Evolutionary conservation across 1,284 basidiomycete species (phyloP), one percentile per base, ranked within the genome.

Genomic region (Apiotrichum domesticum): DNA sequence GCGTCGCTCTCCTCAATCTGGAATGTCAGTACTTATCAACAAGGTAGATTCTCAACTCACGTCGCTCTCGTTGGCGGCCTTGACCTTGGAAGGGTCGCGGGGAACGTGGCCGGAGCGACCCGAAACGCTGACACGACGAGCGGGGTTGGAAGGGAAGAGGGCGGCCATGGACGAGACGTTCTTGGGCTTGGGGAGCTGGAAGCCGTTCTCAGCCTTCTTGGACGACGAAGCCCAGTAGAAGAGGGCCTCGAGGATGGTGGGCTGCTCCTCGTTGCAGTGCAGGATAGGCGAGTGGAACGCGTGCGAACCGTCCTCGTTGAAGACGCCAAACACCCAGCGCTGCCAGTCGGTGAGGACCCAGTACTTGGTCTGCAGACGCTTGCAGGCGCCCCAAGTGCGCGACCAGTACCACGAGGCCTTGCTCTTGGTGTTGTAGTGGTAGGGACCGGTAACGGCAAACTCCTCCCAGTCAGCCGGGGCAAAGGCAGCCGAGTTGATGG

Each of bases 371-470:
- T 64, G 61, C 51, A 77, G 68, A 35, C 77, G 70, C 54, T 70
- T 71, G 58, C 70, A 66, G 10, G 74, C 74, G 21, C 68, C 69
- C 59, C 65, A 75, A 40, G 70, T 65, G 52, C 76, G 69, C 39
- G 72, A 75, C 75, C 76, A 77, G 66, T 76, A 76, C 77, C 76
- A 77, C 37, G 74, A 76, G 7, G 77, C 76, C 66, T 76, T 77
- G 54, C 68, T 72, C 57, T 73, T 75, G 59, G 67, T 74, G 63
- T 74, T 73, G 67, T 78, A 78, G 46, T 66, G 62, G 63, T 77
- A 77, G 39, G 67, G 61, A n/a, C 75, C 73, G 14, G 67, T 68
- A 14, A 74, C 74, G 43, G 71, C 66, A 48, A 69, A 75, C 60
- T 78, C 77, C 9, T 72, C 67, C 76, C 76, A 78, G 61, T 78